Percentiles rank a stretch among this genome's conserved stretches.
Conservation (phyloP, 345 rosid species). For the Hevea brasiliensis region DNA sequence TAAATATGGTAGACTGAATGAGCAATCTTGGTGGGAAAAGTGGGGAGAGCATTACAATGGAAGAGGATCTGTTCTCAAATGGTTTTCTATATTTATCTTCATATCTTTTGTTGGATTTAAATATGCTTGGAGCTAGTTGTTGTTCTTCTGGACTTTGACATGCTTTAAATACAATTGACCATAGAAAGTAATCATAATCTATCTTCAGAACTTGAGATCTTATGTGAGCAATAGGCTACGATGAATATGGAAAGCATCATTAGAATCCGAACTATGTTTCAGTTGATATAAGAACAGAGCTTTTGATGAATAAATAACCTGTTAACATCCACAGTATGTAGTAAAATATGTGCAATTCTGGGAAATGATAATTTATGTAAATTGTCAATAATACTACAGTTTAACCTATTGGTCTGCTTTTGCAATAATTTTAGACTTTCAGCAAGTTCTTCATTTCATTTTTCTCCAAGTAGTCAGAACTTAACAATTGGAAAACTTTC, state of each 20-base stretch:
- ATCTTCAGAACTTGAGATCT: not conserved
- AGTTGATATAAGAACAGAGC: not conserved
- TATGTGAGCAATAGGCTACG: not conserved
- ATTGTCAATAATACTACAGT: not conserved
- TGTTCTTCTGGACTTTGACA: not conserved
- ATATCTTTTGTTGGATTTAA: not conserved
- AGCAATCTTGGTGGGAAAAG: slow-evolving; percentile 99
- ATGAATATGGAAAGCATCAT: not conserved
- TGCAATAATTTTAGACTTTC: not conserved
- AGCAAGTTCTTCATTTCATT: not conserved
- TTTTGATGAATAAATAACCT: not conserved
- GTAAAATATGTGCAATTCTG: not conserved
- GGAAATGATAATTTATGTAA: no score
- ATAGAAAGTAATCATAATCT: not conserved
- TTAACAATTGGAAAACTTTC: not conserved
- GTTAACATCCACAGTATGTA: not conserved
- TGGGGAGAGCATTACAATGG: slow-evolving; percentile 99
- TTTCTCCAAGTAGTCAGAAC: not conserved
- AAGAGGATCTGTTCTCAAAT: slow-evolving; percentile 95
- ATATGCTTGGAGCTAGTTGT: not conserved
- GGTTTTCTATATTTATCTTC: slow-evolving; percentile 42
- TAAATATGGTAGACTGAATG: slow-evolving; percentile 91
- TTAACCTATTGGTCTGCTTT: not conserved
- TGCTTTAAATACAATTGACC: not conserved
- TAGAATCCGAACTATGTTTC: not conserved